These are phyloP conservation scores for Alloteropsis semialata DNA, from an alignment of 176 grass and related monocot species.

Conservation along the genomic window DNA sequence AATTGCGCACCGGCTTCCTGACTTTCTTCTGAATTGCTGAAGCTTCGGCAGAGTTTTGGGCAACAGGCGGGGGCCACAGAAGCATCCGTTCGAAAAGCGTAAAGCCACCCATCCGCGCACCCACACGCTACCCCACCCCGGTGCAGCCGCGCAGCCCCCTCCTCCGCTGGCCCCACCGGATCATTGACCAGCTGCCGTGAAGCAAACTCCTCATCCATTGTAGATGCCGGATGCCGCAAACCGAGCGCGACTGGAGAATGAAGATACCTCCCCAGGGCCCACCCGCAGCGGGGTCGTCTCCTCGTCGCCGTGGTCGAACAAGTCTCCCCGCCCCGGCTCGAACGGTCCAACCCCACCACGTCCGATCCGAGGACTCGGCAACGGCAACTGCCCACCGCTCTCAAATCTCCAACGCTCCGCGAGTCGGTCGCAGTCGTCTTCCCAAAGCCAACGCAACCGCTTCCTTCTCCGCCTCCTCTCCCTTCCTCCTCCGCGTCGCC, in stretches of 20 bases:
- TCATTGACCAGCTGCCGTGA: not conserved
- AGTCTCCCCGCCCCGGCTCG: no score
- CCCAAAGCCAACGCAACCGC: conserved; percentile 39
- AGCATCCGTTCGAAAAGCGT: not conserved
- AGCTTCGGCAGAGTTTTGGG: not conserved
- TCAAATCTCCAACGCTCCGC: not conserved
- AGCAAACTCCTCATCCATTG: not conserved
- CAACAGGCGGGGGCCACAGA: not conserved
- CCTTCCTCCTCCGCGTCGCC: not conserved
- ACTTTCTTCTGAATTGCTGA: not conserved
- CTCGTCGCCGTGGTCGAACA: not conserved
- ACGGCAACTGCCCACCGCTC: not conserved
- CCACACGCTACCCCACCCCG: not conserved
- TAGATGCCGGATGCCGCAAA: not conserved
- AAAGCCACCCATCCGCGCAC: not conserved
- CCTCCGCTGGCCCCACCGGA: not conserved
- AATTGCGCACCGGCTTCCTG: no score
- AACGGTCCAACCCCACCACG: conserved; percentile 6
- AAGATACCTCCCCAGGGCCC: not conserved
- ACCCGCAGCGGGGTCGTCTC: not conserved
- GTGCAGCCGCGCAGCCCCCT: not conserved
- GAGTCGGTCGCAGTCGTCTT: not conserved
- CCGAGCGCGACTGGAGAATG: not conserved
- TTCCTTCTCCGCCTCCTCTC: not conserved
- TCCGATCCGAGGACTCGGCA: not conserved